Conservation (phyloP, 75 land plant species). For the Pinus tabuliformis region DNA sequence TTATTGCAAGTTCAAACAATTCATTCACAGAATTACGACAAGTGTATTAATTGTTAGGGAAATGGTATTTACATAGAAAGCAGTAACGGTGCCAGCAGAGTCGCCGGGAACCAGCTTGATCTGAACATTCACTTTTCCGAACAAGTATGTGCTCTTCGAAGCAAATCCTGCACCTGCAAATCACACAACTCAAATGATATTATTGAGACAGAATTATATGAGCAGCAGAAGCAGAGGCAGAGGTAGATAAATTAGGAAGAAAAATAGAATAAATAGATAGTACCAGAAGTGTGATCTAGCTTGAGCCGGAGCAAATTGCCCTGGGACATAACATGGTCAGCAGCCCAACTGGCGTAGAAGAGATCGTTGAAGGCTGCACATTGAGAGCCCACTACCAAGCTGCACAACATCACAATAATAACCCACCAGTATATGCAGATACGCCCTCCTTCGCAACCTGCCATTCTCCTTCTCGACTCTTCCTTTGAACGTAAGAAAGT, state of each 20-base stretch:
- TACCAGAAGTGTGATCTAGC: conserved; percentile 18
- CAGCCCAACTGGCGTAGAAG: conserved; percentile 30
- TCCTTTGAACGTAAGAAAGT: no score
- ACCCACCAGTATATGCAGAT: neutral
- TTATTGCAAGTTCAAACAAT: no score
- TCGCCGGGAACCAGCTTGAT: conserved; percentile 48
- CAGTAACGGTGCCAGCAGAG: conserved; percentile 40
- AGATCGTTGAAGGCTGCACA: conserved; percentile 12
- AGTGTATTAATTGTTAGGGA: no score
- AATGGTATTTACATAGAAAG: conserved; percentile 32
- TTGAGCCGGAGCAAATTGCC: conserved; percentile 12
- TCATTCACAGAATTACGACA: no score
- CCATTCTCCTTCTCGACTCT: no score
- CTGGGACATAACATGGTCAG: conserved; percentile 22
- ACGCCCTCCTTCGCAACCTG: no score
- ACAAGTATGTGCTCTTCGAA: conserved; percentile 32
- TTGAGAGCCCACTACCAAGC: neutral
- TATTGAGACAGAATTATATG: neutral
- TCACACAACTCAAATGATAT: no score
- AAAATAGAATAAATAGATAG: neutral
- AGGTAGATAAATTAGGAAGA: neutral
- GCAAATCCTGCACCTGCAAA: conserved; percentile 37
- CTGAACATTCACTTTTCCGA: conserved; percentile 27
- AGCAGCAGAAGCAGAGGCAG: neutral
- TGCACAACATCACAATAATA: neutral